Percentiles rank a stretch among this genome's conserved stretches.
Evolutionary conservation across 352 stramenopile species (phyloP).

Genomic region (Thraustotheca clavata): DNA sequence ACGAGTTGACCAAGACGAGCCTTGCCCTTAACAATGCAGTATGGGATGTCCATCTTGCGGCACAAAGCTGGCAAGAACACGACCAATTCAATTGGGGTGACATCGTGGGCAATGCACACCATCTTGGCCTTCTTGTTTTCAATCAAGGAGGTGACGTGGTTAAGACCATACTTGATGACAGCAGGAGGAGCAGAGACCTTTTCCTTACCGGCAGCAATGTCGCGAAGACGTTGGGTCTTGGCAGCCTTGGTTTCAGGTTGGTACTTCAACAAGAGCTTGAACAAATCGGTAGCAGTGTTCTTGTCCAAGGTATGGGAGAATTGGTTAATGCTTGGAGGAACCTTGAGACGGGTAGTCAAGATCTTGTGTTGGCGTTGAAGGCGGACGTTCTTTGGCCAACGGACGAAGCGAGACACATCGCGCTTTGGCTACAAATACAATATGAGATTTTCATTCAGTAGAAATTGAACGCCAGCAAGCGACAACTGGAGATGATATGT

Average conservation of each 20-base stretch:
- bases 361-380: conserved; percentile 99
- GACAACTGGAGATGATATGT: background rate
- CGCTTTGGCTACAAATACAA: conserved; percentile 74
- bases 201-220: conserved; percentile 91
- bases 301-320: conserved; percentile 98
- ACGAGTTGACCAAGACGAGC: conserved; percentile 96
- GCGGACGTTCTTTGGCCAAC: conserved; percentile 98
- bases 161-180: conserved; percentile 98
- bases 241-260: conserved; percentile 96
- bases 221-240: conserved; percentile 97
- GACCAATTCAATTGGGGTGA: conserved; percentile 97
- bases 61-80: conserved; percentile 97
- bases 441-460: conserved; percentile 3
- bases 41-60: conserved; percentile 99
- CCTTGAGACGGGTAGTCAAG: conserved; percentile 98
- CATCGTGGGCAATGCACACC: conserved; percentile 98
- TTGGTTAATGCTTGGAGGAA: conserved; percentile 98
- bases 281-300: conserved; percentile 96
- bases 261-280: conserved; percentile 99
- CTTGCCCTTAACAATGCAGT: conserved; percentile 99
- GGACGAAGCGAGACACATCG: conserved; percentile 98
- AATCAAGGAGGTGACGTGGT: conserved; percentile 98
- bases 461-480: background rate
- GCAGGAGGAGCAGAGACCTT: conserved; percentile 79
- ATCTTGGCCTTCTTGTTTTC: conserved; percentile 99